These are phyloP conservation scores for Dissophora globulifera DNA, from an alignment of 192 early-diverging fungal species.

Conservation along the genomic window DNA sequence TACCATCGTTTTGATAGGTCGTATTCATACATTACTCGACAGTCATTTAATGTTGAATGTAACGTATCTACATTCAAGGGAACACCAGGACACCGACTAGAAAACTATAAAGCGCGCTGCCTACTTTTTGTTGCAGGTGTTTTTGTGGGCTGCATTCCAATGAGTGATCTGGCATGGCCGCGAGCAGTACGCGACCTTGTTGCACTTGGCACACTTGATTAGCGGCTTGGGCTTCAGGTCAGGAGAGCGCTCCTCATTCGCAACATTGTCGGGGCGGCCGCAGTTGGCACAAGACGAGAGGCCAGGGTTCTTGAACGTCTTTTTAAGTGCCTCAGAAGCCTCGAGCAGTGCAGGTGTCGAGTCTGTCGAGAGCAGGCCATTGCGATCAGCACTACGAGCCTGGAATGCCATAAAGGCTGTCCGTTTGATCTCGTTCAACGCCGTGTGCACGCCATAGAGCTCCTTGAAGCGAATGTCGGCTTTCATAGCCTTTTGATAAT, in stretches of 20 bases:
- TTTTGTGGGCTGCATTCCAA: slow-evolving; percentile 63
- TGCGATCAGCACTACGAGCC: slow-evolving; percentile 47
- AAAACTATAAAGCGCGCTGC: not conserved
- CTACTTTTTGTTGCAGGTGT: slow-evolving; percentile 54
- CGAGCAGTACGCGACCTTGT: slow-evolving; percentile 65
- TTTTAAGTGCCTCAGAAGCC: slow-evolving; percentile 35
- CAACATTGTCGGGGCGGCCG: slow-evolving; percentile 51
- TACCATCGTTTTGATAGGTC: too few species aligned
- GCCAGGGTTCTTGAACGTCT: slow-evolving; percentile 53
- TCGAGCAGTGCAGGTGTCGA: slow-evolving; percentile 45
- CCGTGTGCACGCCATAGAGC: slow-evolving; percentile 61
- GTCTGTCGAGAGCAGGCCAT: slow-evolving; percentile 25
- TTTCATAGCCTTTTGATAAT: slow-evolving; percentile 58
- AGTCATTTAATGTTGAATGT: not conserved
- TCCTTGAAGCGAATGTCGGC: slow-evolving; percentile 64
- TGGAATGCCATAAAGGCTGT: slow-evolving; percentile 57
- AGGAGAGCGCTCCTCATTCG: slow-evolving; percentile 36
- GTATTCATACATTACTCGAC: too few species aligned
- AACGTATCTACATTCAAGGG: not conserved
- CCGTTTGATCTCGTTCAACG: slow-evolving; percentile 63
- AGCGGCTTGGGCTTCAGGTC: slow-evolving; percentile 56
- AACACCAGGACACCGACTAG: not conserved
- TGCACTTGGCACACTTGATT: slow-evolving; percentile 63
- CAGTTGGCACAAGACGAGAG: slow-evolving; percentile 61
- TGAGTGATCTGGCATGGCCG: slow-evolving; percentile 67